phyloP scores from a whole-genome alignment of 1,284 basidiomycete species.

The Stereum hirsutum region DNA sequence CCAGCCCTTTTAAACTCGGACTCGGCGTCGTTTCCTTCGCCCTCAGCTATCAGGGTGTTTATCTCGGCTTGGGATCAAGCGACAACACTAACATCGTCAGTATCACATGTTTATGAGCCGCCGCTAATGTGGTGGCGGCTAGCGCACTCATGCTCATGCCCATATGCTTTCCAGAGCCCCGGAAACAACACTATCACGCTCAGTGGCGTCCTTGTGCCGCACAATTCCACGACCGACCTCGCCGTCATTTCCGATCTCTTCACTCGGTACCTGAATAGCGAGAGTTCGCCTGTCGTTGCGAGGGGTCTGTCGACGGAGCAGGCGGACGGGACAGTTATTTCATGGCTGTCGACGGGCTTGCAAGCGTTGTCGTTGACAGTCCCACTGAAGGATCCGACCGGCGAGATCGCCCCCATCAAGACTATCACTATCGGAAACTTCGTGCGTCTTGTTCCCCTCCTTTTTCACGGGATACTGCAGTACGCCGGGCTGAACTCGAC shows the following conservation, averaged over 20 bases:
- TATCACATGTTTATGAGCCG: no score
- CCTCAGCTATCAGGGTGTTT: constrained; percentile 50
- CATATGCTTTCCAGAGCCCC: constrained; percentile 35
- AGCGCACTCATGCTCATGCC: not conserved
- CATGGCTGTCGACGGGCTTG: constrained; percentile 64
- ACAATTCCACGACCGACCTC: constrained; percentile 38
- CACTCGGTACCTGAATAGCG: constrained; percentile 67
- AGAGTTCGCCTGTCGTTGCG: constrained; percentile 50
- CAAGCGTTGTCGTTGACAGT: constrained; percentile 46
- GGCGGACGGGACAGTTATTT: constrained; percentile 43
- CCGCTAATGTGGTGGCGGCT: not conserved
- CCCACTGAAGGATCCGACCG: constrained; percentile 45
- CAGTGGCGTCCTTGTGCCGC: constrained; percentile 48
- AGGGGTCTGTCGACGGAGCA: constrained; percentile 50
- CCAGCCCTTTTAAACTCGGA: constrained; percentile 59
- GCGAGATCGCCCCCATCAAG: constrained; percentile 58
- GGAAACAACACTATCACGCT: constrained; percentile 58
- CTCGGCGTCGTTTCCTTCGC: constrained; percentile 65
- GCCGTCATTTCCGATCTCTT: constrained; percentile 54
- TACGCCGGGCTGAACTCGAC: no score
- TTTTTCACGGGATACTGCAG: no score
- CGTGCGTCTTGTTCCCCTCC: no score
- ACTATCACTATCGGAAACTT: constrained; percentile 59
- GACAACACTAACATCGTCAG: constrained; percentile 42
- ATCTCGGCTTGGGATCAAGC: constrained; percentile 51